Evolutionary conservation across 1,139 yeast genomes (phyloP).

Genomic region (Saccharomyces hybrid): DNA sequence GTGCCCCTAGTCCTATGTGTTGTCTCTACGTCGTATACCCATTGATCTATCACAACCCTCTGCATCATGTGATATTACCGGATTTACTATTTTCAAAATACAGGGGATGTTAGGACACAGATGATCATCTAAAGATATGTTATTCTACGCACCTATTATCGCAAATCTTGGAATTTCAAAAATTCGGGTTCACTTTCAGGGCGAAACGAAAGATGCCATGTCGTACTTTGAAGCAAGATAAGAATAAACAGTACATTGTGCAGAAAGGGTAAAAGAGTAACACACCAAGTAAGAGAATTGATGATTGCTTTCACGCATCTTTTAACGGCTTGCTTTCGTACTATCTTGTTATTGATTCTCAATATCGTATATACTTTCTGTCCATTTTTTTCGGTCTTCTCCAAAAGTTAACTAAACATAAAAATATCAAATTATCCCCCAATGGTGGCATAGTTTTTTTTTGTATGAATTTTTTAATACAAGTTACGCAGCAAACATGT

Average conservation of each 20-base stretch:
- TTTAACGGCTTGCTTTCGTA: background rate
- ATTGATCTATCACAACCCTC: background rate
- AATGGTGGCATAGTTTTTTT: no score
- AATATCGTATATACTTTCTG: no score
- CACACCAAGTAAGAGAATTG: no score
- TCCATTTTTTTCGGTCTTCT: no score
- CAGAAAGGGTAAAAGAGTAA: background rate
- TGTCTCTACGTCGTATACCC: background rate
- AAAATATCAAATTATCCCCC: no score
- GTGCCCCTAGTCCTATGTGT: background rate
- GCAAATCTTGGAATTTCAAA: background rate
- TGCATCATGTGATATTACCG: background rate
- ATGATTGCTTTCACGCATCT: no score
- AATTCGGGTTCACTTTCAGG: background rate
- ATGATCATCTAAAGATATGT: no score
- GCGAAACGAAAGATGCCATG: background rate
- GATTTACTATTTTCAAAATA: background rate
- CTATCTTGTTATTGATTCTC: no score
- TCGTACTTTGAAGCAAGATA: background rate
- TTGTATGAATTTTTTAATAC: background rate
- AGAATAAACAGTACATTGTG: background rate
- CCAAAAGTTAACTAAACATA: background rate
- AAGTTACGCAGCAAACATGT: background rate
- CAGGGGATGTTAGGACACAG: background rate
- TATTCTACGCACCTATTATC: background rate